phyloP scores from a whole-genome alignment of 768 basidiomycete genomes.

The Naganishia vaughanmartiniae region DNA sequence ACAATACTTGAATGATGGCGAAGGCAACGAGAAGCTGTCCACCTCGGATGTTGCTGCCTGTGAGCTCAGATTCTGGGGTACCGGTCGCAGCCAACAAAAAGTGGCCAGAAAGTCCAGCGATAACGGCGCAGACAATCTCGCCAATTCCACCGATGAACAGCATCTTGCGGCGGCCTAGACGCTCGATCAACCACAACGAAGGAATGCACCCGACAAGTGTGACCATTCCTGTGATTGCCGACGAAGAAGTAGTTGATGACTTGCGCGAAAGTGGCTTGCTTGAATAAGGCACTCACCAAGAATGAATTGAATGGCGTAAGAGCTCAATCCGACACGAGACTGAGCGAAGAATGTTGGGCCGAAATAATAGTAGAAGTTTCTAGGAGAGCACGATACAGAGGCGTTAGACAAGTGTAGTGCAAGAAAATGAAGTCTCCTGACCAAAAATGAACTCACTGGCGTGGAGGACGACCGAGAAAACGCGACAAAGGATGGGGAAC shows the following conservation, averaged over 20 bases:
- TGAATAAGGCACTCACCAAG: conserved; percentile 3
- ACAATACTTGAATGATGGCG: conserved; percentile 72
- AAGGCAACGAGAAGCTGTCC: conserved; percentile 71
- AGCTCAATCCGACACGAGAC: conserved; percentile 63
- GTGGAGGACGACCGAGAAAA: too few species aligned
- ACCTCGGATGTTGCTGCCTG: conserved; percentile 58
- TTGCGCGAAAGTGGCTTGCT: not conserved
- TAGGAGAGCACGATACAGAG: not conserved
- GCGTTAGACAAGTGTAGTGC: not conserved
- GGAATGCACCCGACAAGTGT: conserved; percentile 71
- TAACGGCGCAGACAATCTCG: conserved; percentile 56
- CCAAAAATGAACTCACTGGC: too few species aligned
- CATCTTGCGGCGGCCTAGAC: conserved; percentile 72
- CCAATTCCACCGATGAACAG: conserved; percentile 65
- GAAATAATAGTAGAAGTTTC: conserved; percentile 63
- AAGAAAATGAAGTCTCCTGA: too few species aligned
- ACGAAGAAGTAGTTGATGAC: conserved; percentile 64
- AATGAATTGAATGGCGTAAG: conserved; percentile 68
- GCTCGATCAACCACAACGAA: conserved; percentile 68
- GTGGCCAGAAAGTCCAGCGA: conserved; percentile 69
- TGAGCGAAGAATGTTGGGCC: conserved; percentile 75
- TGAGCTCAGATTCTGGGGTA: conserved; percentile 56
- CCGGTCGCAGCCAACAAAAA: conserved; percentile 61
- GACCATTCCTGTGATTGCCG: conserved; percentile 51
- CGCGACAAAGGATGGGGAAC: too few species aligned